phyloP scores from a whole-genome alignment of 345 rosid genomes.

The Cardamine chenopodiifolia region DNA sequence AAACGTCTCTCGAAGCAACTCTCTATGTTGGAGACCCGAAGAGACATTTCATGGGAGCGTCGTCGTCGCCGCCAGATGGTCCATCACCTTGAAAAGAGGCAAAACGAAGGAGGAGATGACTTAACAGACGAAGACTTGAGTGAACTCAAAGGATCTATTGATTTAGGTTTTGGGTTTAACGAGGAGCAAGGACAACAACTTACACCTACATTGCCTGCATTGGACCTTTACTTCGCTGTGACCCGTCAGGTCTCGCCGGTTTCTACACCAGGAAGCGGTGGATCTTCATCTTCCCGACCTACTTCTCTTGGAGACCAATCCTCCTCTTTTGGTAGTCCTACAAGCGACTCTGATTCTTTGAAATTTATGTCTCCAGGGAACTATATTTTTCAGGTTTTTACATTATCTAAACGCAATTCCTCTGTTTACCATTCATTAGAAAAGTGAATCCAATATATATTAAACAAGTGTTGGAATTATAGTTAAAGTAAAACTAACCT shows the following conservation, averaged over 20 bases:
- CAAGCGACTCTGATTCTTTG: slow-evolving; percentile 67
- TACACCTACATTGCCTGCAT: slow-evolving; percentile 78
- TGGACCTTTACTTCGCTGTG: slow-evolving; percentile 88
- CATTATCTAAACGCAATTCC: background rate
- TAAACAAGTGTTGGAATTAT: too few species aligned
- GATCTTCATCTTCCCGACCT: slow-evolving; percentile 49
- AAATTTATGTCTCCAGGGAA: slow-evolving; percentile 84
- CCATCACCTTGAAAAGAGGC: slow-evolving; percentile 43
- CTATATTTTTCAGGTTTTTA: background rate
- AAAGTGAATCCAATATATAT: too few species aligned
- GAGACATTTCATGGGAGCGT: slow-evolving; percentile 87
- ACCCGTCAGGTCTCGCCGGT: slow-evolving; percentile 75
- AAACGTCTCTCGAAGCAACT: slow-evolving; percentile 74
- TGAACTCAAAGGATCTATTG: slow-evolving; percentile 93
- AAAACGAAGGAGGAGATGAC: slow-evolving; percentile 34
- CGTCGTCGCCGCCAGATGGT: slow-evolving; percentile 74
- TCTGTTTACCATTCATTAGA: background rate
- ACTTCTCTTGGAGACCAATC: slow-evolving; percentile 52
- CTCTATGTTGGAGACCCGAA: slow-evolving; percentile 71
- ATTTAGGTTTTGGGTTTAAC: slow-evolving; percentile 91
- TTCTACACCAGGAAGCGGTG: slow-evolving; percentile 64
- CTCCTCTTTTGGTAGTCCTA: slow-evolving; percentile 67
- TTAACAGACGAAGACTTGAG: slow-evolving; percentile 86
- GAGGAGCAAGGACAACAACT: slow-evolving; percentile 77
- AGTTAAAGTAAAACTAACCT: background rate